Base-by-base conservation (phyloP, 371 early-diverging fungal species). In the Lichtheimia ramosa region DNA sequence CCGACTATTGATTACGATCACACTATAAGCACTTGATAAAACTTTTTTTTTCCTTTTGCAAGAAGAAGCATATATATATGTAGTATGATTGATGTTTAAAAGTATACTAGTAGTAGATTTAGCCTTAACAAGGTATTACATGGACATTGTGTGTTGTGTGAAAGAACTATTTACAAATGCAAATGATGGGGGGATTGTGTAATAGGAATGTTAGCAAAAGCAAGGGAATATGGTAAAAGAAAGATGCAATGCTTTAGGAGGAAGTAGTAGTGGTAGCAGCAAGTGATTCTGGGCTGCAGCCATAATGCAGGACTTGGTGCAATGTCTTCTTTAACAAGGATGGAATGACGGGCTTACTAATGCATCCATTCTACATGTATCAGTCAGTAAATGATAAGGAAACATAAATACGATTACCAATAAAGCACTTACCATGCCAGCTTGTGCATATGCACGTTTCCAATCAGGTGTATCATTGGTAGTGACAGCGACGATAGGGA, bases 1-100 rank as follows among this genome's bases (percentile, higher is more conserved):
- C 99, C 99, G 3, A 97, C 97, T 14, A 96, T 98, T 60, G 98
- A 98, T 66, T 98, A 97, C 72, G 99, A 97, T 80, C 93, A 94
- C 70, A 95, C 94, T 7, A 90, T 91, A 18, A 80, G 80, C 48
- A 63, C 80, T 23, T 80, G 63, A 56, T 56, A 27, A 56, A 48
- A 54, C 21, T 20, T 21, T 46, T 46, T 21, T 46, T 43, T 43
- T 25, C 25, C 10, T 5, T 34, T 27, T 27, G 27, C 7, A 27
- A 3, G 6, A 27, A 27, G 27, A 7, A 10, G 34, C 34, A 34
- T 34, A 34, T 34, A 27, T 27, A 27, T 27, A 27, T 27, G 7
- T 27, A 27, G 27, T 27, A 5, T 27, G 34, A 8, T 5, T 10
- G 10, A 8, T 2, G 10, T 34, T 6, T 34, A 34, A 34, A 8